These are phyloP conservation scores for Monosporozyma servazzii DNA, from an alignment of 805 yeast genomes.

Conservation along the genomic window DNA sequence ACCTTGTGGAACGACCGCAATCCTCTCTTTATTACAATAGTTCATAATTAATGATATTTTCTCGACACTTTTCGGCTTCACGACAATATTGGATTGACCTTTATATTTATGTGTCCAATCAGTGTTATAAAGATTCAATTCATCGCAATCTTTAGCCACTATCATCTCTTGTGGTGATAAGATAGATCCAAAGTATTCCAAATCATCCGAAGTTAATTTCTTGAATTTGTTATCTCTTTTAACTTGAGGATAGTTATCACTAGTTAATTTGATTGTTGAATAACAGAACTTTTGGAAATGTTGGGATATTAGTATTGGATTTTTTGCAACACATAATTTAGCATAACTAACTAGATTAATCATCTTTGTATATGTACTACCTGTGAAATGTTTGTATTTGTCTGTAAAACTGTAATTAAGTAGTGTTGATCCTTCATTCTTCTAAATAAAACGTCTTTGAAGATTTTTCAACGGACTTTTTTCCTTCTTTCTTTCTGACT, in stretches of 20 bases:
- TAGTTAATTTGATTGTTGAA: conserved; percentile 39
- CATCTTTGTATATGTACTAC: not conserved
- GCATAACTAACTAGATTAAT: not conserved
- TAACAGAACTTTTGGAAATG: not conserved
- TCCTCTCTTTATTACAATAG: conserved; percentile 64
- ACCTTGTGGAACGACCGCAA: conserved; percentile 93
- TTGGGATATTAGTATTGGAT: not conserved
- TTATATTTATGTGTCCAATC: conserved; percentile 92
- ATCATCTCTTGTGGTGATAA: conserved; percentile 40
- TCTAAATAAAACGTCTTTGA: not conserved
- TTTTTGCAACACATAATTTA: not conserved
- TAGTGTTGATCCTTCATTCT: not conserved
- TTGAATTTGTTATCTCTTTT: conserved; percentile 44
- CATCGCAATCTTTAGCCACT: conserved; percentile 47
- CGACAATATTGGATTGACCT: conserved; percentile 75
- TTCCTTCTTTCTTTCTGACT: not conserved
- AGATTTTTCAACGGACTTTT: not conserved
- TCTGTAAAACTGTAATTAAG: not conserved
- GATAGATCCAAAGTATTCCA: conserved; percentile 51
- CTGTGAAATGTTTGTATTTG: not conserved
- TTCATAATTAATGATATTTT: conserved; percentile 69
- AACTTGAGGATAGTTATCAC: conserved; percentile 58
- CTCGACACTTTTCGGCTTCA: conserved; percentile 73
- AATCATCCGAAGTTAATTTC: conserved; percentile 44
- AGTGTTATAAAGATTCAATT: conserved; percentile 64